Conservation (phyloP, 768 basidiomycete species). For the Hygrocybe punicea region DNA sequence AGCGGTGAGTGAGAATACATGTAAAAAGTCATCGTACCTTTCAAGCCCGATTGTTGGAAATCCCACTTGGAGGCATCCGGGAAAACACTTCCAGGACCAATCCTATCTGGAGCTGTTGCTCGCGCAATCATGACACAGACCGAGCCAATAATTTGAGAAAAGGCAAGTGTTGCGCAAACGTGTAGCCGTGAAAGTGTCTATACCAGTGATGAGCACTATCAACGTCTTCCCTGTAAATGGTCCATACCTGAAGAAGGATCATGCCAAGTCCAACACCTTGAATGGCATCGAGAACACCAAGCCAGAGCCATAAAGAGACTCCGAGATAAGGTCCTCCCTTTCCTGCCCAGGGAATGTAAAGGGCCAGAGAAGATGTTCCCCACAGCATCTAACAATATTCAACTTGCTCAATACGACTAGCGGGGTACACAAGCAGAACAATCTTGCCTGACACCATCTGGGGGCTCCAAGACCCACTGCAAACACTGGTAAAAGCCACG, state of each 20-base stretch:
- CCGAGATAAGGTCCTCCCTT: conserved; percentile 82
- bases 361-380: conserved; percentile 90
- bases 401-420: not conserved
- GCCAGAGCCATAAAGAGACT: conserved; percentile 89
- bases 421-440: not conserved
- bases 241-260: conserved; percentile 70
- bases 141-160: conserved; percentile 87
- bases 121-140: conserved; percentile 91
- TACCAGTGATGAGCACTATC: not conserved
- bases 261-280: conserved; percentile 93
- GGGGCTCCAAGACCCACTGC: conserved; percentile 93
- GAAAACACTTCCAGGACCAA: conserved; percentile 88
- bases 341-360: conserved; percentile 95
- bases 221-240: conserved; percentile 21
- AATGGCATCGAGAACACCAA: conserved; percentile 89
- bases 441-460: conserved; percentile 82
- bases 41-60: conserved; percentile 59
- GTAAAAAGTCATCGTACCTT: conserved; percentile 38
- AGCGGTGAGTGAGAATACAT: not conserved
- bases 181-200: conserved; percentile 87
- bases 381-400: conserved; percentile 65
- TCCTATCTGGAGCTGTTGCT: conserved; percentile 82
- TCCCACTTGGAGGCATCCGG: conserved; percentile 92
- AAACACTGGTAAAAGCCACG: conserved; percentile 92
- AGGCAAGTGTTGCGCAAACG: conserved; percentile 88